Evolutionary conservation across 129 eudicot species (phyloP).

Genomic region (Pulicaria dysenterica): DNA sequence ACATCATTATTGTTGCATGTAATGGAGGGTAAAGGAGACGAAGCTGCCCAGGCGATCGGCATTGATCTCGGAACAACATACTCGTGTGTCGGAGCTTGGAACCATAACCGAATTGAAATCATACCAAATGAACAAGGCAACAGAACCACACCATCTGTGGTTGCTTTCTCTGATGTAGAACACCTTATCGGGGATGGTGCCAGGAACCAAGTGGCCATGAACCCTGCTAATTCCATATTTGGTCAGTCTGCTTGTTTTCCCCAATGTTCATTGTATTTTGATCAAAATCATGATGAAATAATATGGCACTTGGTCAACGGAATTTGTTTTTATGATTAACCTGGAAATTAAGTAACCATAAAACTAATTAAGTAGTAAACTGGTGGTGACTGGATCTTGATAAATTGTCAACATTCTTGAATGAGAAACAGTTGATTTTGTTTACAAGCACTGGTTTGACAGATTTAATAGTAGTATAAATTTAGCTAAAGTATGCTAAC

Average conservation of each 20-base stretch:
- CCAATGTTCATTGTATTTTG: background rate
- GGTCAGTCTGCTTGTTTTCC: conserved; percentile 7
- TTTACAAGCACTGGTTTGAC: too few species aligned
- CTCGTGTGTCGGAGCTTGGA: conserved; percentile 69
- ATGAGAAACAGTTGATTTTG: too few species aligned
- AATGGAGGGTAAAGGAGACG: conserved; percentile 12
- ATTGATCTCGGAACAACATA: conserved; percentile 70
- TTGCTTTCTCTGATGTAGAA: conserved; percentile 61
- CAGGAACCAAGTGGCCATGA: conserved; percentile 56
- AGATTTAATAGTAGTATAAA: too few species aligned
- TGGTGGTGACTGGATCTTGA: too few species aligned
- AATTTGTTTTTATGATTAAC: too few species aligned
- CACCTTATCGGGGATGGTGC: conserved; percentile 58
- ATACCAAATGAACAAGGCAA: conserved; percentile 72
- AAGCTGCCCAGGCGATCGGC: conserved; percentile 36
- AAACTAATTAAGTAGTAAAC: too few species aligned
- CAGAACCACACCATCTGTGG: conserved; percentile 61
- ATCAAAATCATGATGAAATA: too few species aligned
- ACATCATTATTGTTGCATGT: background rate
- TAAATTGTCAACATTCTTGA: too few species aligned
- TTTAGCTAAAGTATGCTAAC: too few species aligned
- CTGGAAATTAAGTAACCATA: too few species aligned
- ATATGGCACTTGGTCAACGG: too few species aligned
- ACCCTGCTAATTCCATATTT: conserved; percentile 55
- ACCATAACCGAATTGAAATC: conserved; percentile 54